phyloP scores from a whole-genome alignment of 176 grass and related monocot genomes.

The Oryza glumipatula region DNA sequence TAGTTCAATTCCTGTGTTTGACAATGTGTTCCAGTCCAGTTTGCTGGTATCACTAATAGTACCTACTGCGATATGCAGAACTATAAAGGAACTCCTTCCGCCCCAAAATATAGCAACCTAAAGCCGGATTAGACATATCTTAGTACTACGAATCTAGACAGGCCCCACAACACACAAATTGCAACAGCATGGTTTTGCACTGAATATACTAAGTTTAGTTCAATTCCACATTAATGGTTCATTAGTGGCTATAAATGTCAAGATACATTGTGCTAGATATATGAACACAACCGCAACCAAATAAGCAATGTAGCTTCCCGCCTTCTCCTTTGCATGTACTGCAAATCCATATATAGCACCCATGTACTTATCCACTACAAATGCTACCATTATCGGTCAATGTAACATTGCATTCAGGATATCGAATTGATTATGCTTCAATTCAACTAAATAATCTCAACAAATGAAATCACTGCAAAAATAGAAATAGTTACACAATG shows the following conservation, averaged over 20 bases:
- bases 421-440: background rate
- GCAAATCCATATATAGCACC: background rate
- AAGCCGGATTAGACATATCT: too few relatives aligned
- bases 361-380: background rate
- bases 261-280: conserved; percentile 1
- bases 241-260: background rate
- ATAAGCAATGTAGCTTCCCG: conserved; percentile 2
- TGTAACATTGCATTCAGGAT: background rate
- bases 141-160: too few relatives aligned
- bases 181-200: background rate
- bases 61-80: background rate
- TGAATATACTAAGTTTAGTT: background rate
- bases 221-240: background rate
- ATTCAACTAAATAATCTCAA: background rate
- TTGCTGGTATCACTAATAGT: background rate
- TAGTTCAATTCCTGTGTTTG: conserved; percentile 14
- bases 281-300: background rate
- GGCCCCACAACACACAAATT: background rate
- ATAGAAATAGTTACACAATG: background rate
- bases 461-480: background rate
- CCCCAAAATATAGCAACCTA: too few relatives aligned
- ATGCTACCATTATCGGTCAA: background rate
- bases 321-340: background rate
- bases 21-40: background rate
- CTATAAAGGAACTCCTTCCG: background rate